phyloP scores from a whole-genome alignment of 2,329 filamentous ascomycete species.

The Ilyonectria robusta region DNA sequence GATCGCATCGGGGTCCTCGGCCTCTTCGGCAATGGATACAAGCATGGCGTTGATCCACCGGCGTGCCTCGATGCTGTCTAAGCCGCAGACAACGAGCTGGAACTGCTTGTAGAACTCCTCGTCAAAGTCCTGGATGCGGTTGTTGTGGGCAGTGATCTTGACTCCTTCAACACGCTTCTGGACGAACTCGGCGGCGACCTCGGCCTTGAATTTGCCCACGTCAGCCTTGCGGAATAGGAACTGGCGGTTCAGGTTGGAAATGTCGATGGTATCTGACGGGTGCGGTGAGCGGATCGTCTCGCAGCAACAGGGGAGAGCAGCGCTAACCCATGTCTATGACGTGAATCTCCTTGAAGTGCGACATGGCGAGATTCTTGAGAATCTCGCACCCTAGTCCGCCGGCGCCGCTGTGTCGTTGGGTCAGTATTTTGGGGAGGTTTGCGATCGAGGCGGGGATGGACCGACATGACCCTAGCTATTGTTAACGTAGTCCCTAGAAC shows the following conservation, averaged over 20 bases:
- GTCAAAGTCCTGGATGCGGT: conserved; percentile 96
- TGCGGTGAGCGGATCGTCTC: conserved; percentile 29
- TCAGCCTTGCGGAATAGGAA: conserved; percentile 95
- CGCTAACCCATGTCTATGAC: conserved; percentile 96
- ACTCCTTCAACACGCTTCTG: conserved; percentile 91
- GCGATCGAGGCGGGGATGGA: conserved; percentile 36
- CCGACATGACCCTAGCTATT: conserved; percentile 65
- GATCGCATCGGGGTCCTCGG: conserved; percentile 83
- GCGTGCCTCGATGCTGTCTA: conserved; percentile 98
- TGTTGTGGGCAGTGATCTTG: conserved; percentile 93
- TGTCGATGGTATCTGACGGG: conserved; percentile 89
- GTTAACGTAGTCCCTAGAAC: conserved; percentile 31
- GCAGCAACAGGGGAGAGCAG: not conserved
- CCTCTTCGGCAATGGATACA: conserved; percentile 87
- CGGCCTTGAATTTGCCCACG: conserved; percentile 94
- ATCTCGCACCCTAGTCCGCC: conserved; percentile 97
- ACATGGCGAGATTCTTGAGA: conserved; percentile 94
- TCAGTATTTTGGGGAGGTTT: conserved; percentile 34
- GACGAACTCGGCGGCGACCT: conserved; percentile 92
- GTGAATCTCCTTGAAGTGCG: conserved; percentile 96
- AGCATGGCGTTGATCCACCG: conserved; percentile 98
- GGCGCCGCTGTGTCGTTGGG: conserved; percentile 76
- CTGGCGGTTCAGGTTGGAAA: conserved; percentile 97
- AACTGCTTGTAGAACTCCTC: conserved; percentile 98
- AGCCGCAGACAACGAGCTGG: conserved; percentile 90